phyloP scores from a whole-genome alignment of 179 eudicot species.

The Drosera spatulata region DNA sequence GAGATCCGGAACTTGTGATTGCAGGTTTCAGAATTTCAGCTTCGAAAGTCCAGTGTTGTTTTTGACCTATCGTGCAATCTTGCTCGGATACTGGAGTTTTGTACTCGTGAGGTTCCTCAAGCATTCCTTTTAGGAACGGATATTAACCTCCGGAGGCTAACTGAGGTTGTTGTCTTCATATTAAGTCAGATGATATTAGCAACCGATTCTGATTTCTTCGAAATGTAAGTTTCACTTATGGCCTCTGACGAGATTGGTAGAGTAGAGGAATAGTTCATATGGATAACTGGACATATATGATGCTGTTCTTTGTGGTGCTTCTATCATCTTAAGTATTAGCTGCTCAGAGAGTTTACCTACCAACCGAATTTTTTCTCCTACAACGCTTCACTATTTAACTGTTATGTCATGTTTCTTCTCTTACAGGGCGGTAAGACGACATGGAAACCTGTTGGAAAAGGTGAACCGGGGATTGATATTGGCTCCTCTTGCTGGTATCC shows the following conservation, averaged over 20 bases:
- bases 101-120: conserved; percentile 77
- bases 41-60: conserved; percentile 68
- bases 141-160: conserved; percentile 72
- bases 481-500: conserved; percentile 92
- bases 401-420: not conserved
- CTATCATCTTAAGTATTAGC: no score
- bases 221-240: conserved; percentile 39
- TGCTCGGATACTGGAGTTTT: conserved; percentile 84
- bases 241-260: no score
- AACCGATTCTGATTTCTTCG: conserved; percentile 67
- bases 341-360: no score
- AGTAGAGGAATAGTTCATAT: no score
- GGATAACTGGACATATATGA: no score
- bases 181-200: conserved; percentile 63
- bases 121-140: conserved; percentile 80
- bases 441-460: conserved; percentile 66
- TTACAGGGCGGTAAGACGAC: conserved; percentile 61
- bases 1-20: not conserved
- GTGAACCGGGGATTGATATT: conserved; percentile 75
- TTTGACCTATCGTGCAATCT: conserved; percentile 95
- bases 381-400: not conserved
- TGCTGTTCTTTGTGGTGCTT: no score
- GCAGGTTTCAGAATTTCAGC: conserved; percentile 76
- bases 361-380: no score
- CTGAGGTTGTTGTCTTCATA: conserved; percentile 77